A percentile compares a stretch with the other conserved stretches of the same genome.
phyloP scores from a whole-genome alignment of 106 monocot genomes.

The Iris macrosiphon region DNA sequence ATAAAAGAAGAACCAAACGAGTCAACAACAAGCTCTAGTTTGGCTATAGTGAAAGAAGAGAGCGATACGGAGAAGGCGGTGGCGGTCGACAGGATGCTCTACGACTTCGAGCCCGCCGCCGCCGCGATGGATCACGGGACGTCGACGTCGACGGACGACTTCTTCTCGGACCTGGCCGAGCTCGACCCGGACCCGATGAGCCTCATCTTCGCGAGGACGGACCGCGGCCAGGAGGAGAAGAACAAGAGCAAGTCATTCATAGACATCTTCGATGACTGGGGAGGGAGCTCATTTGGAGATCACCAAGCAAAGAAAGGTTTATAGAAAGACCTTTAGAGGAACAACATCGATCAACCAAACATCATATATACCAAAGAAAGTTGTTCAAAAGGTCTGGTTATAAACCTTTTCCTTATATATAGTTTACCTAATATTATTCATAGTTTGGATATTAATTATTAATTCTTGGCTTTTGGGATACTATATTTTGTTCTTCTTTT shows the following conservation, averaged over 20 bases:
- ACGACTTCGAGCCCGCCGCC: neutral
- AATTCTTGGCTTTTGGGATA: neutral
- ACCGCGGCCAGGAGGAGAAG: neutral
- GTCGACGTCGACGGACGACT: slow-evolving; percentile 5
- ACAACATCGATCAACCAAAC: neutral
- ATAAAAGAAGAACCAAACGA: slow-evolving; percentile 6
- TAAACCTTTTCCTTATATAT: slow-evolving; percentile 7
- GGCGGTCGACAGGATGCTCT: neutral
- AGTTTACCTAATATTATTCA: neutral
- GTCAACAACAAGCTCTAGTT: neutral
- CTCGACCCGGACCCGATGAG: slow-evolving; percentile 10
- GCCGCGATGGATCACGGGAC: neutral
- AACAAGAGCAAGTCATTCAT: slow-evolving; percentile 23
- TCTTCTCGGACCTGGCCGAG: slow-evolving; percentile 18
- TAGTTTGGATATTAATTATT: no score
- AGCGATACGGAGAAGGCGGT: neutral
- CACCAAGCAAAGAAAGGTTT: slow-evolving; percentile 16
- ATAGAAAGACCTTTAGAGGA: slow-evolving; percentile 13
- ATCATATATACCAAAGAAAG: neutral
- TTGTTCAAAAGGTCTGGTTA: slow-evolving; percentile 10
- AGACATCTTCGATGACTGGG: slow-evolving; percentile 54
- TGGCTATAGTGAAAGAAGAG: slow-evolving; percentile 11
- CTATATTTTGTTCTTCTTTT: neutral
- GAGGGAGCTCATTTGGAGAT: slow-evolving; percentile 8
- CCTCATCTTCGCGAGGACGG: slow-evolving; percentile 3